Conservation (phyloP, 257 asterid species). For the Salvia hispanica region DNA sequence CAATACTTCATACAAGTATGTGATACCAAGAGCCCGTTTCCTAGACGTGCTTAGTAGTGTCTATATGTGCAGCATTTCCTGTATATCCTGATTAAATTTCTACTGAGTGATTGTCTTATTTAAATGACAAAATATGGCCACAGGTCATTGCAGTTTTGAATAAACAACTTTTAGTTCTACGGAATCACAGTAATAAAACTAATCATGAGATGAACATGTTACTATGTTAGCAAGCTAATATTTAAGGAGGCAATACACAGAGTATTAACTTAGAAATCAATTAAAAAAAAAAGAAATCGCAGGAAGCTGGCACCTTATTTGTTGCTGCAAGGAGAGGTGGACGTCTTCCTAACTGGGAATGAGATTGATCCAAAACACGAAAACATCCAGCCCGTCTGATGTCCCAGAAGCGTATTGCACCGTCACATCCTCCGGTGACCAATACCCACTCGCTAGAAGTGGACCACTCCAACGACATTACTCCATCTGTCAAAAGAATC, state of each 20-base stretch:
- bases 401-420: conserved; percentile 99
- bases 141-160: conserved; percentile 5
- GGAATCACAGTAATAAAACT: conserved; percentile 16
- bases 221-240: conserved; percentile 4
- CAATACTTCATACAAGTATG: conserved; percentile 4
- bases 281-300: conserved; percentile 18
- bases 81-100: conserved; percentile 5
- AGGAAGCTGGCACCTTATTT: conserved; percentile 62
- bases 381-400: conserved; percentile 97
- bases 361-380: conserved; percentile 84
- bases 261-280: conserved; percentile 14
- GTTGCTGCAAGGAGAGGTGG: conserved; percentile 63
- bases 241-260: not conserved
- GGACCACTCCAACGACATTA: conserved; percentile 98
- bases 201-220: conserved; percentile 14
- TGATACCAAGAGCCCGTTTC: not conserved
- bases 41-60: conserved; percentile 16
- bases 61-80: not conserved
- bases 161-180: conserved; percentile 6
- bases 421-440: conserved; percentile 98
- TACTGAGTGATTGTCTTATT: not conserved
- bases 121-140: not conserved
- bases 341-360: conserved; percentile 89
- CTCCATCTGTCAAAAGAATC: conserved; percentile 67
- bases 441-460: conserved; percentile 93